Base-by-base conservation (phyloP, 2,329 filamentous ascomycete genomes). In the Fusarium euwallaceae region DNA sequence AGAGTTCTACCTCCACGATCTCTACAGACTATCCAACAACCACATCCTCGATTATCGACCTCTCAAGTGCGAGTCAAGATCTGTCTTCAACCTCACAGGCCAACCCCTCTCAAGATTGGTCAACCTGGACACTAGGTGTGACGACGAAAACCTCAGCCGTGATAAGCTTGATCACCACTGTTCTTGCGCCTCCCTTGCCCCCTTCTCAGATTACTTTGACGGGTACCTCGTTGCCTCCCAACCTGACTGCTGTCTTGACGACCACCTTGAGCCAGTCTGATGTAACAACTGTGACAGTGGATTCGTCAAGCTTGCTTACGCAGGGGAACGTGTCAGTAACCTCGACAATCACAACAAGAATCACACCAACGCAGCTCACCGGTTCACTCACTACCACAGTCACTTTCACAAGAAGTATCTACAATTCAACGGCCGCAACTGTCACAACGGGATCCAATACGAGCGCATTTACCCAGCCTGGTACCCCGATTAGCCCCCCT, bases 321-420 rank as follows among this genome's bases (percentile, higher is more conserved):
- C 59, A 37, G 29, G 17, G 29, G 4, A 60, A 66, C 22, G 24
- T 66, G 32, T 66, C 72, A 3, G 45, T 67, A 12, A 62, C 62
- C 53, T 75, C 72, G 16, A 75, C 66, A 10, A 73, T 75, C 60
- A 68, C 61, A 29, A 75, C 69, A 20, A 71, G 55, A 7, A 65
- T 68, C 17, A 27, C 29, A 2, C 70, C 63, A 51, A 70, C 62
- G 37, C 51, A 51, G 6, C 41, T 61, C n/a, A 63, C 62, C 22
- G 43, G 55, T 11, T 61, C 72, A 39, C 32, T 34, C 17, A 70
- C 66, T 17, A 24, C 59, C n/a, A 75, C 61, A 14, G 59, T 56
- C 29, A 58, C 66, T 45, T 66, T 60, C 55, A 74, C 48, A 20
- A 73, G 43, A 22, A 72, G 69, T 37, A 66, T 56, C 1, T 76